Evolutionary conservation across 257 asterid species (phyloP), one percentile per base, ranked within the genome.

Genomic region (Fraxinus cuspidata): DNA sequence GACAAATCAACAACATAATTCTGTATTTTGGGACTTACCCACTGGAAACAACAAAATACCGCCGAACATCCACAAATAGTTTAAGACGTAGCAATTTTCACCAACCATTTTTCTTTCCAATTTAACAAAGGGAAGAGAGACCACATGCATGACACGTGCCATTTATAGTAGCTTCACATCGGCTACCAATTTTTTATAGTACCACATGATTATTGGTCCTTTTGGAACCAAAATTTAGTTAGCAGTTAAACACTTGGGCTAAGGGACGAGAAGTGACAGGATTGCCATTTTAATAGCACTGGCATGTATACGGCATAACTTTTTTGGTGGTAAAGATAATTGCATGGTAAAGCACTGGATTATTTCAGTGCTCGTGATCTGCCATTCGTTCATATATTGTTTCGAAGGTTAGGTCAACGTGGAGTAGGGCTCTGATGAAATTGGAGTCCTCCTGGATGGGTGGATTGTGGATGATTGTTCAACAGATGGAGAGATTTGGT

Each of bases 381-480:
- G 25, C 34, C 1, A 40, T 47, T 37, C 72, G 81, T 67, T 82
- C 78, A 9, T 11, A 29, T 38, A 82, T 78, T 15, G 82, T 75
- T 16, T 63, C 73, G 21, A 78, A 72, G 63, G 81, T 78, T 31
- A 31, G 8, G 28, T 18, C 38, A 23, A 74, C 64, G 15, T 8
- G 75, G 37, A 78, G 47, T 0, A 77, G 72, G 35, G 74, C n/a
- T 74, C n/a, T 73, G 75, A 58, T 13, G 83, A 78, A 37, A 74
- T 75, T 38, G 83, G 80, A 47, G 83, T 49, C 77, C 44, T 1
- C 1, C 42, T 5, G 38, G 38, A 15, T 32, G 65, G 49, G 49
- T 38, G 53, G 32, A 40, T 4, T 2, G 23, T 47, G 69, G 42
- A 34, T 49, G 74, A 44, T 25, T 18, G n/a, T 0, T 25, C 15